These are phyloP conservation scores for Mycena citricolor DNA, from an alignment of 1,284 basidiomycete genomes.

Conservation along the genomic window DNA sequence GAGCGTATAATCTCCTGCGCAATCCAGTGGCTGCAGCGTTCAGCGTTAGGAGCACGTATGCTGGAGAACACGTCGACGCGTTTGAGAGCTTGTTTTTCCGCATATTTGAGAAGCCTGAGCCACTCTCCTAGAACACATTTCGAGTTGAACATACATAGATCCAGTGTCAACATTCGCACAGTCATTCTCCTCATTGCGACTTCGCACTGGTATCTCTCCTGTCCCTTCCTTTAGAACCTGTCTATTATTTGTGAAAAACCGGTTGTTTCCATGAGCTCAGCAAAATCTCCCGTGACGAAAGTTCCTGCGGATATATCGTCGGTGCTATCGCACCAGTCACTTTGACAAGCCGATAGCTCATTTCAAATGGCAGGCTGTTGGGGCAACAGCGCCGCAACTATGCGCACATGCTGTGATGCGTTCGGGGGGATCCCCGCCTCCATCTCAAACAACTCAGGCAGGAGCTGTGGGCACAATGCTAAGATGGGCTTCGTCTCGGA, in stretches of 20 bases:
- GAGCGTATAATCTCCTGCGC: neutral
- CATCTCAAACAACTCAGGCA: constrained; percentile 1
- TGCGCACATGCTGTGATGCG: constrained; percentile 11
- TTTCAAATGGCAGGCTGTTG: constrained; percentile 13
- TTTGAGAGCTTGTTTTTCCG: neutral
- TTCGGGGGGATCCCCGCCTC: constrained; percentile 11
- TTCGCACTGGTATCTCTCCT: too few species aligned
- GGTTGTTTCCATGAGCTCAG: constrained; percentile 10
- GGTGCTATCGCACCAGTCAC: neutral
- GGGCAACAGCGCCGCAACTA: constrained; percentile 14
- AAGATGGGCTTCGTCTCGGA: constrained; percentile 10
- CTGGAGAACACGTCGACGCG: neutral
- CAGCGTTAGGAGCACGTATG: neutral
- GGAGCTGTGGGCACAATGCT: constrained; percentile 12
- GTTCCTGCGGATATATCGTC: neutral
- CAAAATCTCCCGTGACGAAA: constrained; percentile 1
- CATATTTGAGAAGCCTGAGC: neutral
- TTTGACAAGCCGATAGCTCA: neutral
- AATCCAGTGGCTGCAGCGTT: neutral
- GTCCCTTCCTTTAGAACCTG: neutral
- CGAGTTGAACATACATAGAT: too few species aligned
- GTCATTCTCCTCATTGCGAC: too few species aligned
- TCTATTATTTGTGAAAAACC: neutral
- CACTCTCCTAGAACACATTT: neutral
- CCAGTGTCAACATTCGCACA: too few species aligned